Percentiles rank a stretch among this genome's conserved stretches.
phyloP scores from a whole-genome alignment of 1,284 basidiomycete species.

The Trichosporon asahii region DNA sequence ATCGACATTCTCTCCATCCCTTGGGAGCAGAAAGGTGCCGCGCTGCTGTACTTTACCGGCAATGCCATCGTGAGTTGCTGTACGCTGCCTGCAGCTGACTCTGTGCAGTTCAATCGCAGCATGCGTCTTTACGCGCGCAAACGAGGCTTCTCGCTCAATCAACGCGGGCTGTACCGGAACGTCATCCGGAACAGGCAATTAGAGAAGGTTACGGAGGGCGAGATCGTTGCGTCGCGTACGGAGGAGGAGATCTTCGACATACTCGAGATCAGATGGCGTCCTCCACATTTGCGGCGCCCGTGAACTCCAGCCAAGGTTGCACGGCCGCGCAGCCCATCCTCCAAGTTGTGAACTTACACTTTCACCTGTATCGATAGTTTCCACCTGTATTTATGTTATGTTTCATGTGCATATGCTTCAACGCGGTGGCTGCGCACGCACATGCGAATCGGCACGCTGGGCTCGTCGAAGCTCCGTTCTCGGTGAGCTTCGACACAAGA shows the following conservation, averaged over 20 bases:
- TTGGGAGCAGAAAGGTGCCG: slow-evolving; percentile 72
- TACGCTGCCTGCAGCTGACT: background rate
- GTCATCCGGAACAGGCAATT: slow-evolving; percentile 68
- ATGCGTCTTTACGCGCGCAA: slow-evolving; percentile 77
- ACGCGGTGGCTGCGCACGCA: background rate
- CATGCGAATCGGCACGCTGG: background rate
- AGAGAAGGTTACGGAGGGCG: slow-evolving; percentile 63
- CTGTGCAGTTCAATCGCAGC: slow-evolving; percentile 77
- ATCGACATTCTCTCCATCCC: slow-evolving; percentile 78
- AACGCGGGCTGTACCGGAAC: slow-evolving; percentile 68
- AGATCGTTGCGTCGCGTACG: slow-evolving; percentile 71
- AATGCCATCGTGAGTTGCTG: slow-evolving; percentile 77
- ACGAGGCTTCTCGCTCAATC: slow-evolving; percentile 80
- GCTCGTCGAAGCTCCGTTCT: background rate
- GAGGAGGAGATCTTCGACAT: slow-evolving; percentile 79
- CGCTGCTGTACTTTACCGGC: slow-evolving; percentile 80
- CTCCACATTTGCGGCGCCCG: slow-evolving; percentile 19
- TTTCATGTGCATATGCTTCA: slow-evolving; percentile 4
- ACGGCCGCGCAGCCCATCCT: background rate
- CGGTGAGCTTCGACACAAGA: background rate
- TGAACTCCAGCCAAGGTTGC: too few species aligned
- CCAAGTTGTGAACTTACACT: background rate
- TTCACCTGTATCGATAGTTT: slow-evolving; percentile 8
- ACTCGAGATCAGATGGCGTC: slow-evolving; percentile 55
- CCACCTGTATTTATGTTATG: background rate